Base-by-base conservation (phyloP, 2,329 filamentous ascomycete species). In the Pseudopyrenochaeta lycopersici region DNA sequence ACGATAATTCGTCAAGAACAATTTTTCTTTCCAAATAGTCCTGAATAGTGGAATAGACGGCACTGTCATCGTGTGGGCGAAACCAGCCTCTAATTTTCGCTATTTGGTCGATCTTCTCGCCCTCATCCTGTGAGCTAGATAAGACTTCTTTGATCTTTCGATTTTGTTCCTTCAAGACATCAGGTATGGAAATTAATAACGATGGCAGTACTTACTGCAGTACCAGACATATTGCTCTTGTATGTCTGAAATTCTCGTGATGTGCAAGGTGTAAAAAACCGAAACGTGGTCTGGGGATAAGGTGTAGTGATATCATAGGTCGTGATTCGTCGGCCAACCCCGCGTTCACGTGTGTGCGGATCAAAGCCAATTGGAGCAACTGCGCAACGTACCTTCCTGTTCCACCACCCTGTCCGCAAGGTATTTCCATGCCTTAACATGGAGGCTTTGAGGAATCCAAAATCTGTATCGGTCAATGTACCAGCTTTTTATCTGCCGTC, bases 61-160 rank as follows among this genome's bases (percentile, higher is more conserved):
- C 27, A 48, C 62, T 71, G 52, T 63, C 38, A 15, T 67, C 56
- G 7, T 66, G 40, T 30, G 71, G 68, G 2, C 61, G 48, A 38
- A 70, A 71, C 67, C 71, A 74, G 33, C 65, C 61, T 36, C 70
- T 65, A 5, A 70, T 60, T 38, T 60, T 52, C 14, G 68, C 68
- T 20, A 76, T 67, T 32, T 60, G 50, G 30, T 75, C 72, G 41
- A 75, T 71, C 46, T 68, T 58, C 6, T 50, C 39, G 17, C 31
- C 48, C 39, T 66, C 57, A 18, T 58, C 41, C 23, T 54, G 36
- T 1, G 53, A 54, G 29, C 56, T 60, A 4, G 65, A 52, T 7
- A 70, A 33, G 29, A 62, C 54, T 7, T 66, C 47, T 7, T 56
- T 32, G 39, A 70, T 63, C 35, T 62, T 52, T 17, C 52, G 21